Percentiles rank a stretch among this genome's conserved stretches.
Evolutionary conservation across 2,329 filamentous ascomycete species (phyloP).

Genomic region (Diaporthe citri): DNA sequence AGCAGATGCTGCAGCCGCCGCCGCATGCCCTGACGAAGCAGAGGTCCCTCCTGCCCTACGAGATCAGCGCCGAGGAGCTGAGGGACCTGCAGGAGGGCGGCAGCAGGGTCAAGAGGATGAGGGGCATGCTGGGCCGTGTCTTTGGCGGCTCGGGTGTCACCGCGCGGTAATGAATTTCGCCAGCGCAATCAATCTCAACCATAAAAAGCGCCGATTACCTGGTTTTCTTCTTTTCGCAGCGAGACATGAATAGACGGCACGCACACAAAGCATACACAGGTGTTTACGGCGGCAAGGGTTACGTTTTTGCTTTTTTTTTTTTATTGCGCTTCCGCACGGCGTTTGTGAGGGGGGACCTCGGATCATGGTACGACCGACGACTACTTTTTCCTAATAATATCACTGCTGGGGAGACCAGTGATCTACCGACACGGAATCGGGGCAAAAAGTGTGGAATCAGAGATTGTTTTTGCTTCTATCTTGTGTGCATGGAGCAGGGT

Average conservation of each 20-base stretch:
- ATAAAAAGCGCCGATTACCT: constrained; percentile 20
- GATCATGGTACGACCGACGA: constrained; percentile 18
- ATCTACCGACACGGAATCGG: background rate
- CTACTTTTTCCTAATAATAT: constrained; percentile 21
- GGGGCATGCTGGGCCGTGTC: constrained; percentile 67
- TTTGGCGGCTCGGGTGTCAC: constrained; percentile 59
- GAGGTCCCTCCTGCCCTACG: constrained; percentile 62
- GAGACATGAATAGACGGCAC: constrained; percentile 29
- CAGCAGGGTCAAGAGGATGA: constrained; percentile 59
- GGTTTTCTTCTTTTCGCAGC: background rate
- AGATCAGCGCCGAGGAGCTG: constrained; percentile 66
- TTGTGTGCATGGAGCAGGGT: background rate
- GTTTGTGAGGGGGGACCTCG: background rate
- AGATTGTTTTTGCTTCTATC: constrained; percentile 1
- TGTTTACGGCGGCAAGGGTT: constrained; percentile 18
- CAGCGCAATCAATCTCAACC: background rate
- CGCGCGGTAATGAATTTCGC: constrained; percentile 49
- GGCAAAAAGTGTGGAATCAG: constrained; percentile 33
- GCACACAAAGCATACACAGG: constrained; percentile 24
- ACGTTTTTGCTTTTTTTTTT: background rate
- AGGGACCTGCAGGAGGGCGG: constrained; percentile 61
- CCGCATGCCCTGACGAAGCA: constrained; percentile 42
- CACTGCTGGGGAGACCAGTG: constrained; percentile 33
- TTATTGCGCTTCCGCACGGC: constrained; percentile 19
- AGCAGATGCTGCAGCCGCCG: constrained; percentile 40